A percentile compares a stretch with the other conserved stretches of the same genome.
These are phyloP conservation scores for Cryptococcus floricola DNA, from an alignment of 1,284 basidiomycete genomes.

Conservation along the genomic window DNA sequence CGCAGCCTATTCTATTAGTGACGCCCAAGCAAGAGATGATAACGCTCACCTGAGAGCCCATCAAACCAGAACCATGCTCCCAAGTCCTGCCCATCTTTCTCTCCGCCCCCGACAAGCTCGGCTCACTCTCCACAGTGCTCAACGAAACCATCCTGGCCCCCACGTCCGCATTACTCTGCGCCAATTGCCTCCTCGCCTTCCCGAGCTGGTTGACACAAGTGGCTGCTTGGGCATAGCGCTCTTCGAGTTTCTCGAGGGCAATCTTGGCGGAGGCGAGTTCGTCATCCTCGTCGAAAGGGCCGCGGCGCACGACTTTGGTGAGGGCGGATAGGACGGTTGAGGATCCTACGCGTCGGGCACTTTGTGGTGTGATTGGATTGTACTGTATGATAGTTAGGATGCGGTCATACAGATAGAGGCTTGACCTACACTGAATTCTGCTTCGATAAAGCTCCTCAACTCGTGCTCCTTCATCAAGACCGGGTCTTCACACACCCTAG, in stretches of 20 bases:
- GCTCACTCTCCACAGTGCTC: slow-evolving; percentile 80
- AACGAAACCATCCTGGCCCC: slow-evolving; percentile 83
- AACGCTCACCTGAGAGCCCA: slow-evolving; percentile 64
- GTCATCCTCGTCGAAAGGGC: slow-evolving; percentile 52
- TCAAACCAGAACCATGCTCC: slow-evolving; percentile 77
- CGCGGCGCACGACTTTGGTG: slow-evolving; percentile 44
- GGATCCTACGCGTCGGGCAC: slow-evolving; percentile 54
- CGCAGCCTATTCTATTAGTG: slow-evolving; percentile 54
- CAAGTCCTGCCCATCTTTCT: slow-evolving; percentile 77
- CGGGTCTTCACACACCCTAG: slow-evolving; percentile 80
- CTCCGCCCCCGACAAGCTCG: slow-evolving; percentile 70
- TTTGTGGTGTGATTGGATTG: slow-evolving; percentile 57
- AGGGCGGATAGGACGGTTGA: slow-evolving; percentile 42
- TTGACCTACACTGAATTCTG: slow-evolving; percentile 72
- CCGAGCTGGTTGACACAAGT: slow-evolving; percentile 80
- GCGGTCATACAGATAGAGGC: background rate
- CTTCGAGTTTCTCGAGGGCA: slow-evolving; percentile 82
- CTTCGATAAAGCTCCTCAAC: slow-evolving; percentile 84
- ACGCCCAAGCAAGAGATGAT: background rate
- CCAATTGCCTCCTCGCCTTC: slow-evolving; percentile 70
- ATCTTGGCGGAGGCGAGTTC: slow-evolving; percentile 81
- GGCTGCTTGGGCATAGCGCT: slow-evolving; percentile 81
- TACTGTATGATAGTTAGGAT: slow-evolving; percentile 49
- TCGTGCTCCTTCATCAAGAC: slow-evolving; percentile 85
- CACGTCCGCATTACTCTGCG: slow-evolving; percentile 72